These are phyloP conservation scores for Xylariales sp. DNA, from an alignment of 2,329 filamentous ascomycete genomes.

Conservation along the genomic window DNA sequence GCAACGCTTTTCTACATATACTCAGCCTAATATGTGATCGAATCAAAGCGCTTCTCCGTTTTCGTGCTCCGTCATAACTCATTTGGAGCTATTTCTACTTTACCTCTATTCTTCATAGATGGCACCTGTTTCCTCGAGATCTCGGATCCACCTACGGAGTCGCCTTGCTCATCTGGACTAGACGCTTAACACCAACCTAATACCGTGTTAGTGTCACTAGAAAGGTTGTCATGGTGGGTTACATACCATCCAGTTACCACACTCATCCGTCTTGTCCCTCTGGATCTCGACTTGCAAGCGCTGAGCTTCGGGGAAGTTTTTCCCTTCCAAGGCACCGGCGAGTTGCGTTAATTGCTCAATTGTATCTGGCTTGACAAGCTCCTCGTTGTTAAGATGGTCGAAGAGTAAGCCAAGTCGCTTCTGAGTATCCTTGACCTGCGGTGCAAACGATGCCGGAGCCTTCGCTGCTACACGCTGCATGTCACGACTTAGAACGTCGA, in stretches of 20 bases:
- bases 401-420: conserved; percentile 92
- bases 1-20: too few relatives aligned
- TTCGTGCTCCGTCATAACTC: too few relatives aligned
- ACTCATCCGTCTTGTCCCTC: conserved; percentile 72
- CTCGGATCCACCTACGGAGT: conserved; percentile 53
- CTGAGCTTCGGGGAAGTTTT: conserved; percentile 64
- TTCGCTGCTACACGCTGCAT: conserved; percentile 84
- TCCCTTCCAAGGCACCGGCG: conserved; percentile 60
- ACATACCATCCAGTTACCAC: conserved; percentile 83
- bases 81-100: too few relatives aligned
- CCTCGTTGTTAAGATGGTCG: conserved; percentile 94
- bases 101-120: too few relatives aligned
- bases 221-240: background rate
- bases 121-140: too few relatives aligned
- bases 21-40: too few relatives aligned
- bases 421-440: conserved; percentile 89
- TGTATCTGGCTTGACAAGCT: conserved; percentile 77
- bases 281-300: conserved; percentile 71
- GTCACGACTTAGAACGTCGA: conserved; percentile 74
- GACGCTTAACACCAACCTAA: conserved; percentile 69
- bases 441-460: conserved; percentile 79
- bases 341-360: conserved; percentile 62
- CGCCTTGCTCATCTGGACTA: conserved; percentile 75
- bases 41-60: too few relatives aligned
- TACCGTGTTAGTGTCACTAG: conserved; percentile 33